Conservation (phyloP, 108 stramenopile species). For the Nitzschia putrida region DNA sequence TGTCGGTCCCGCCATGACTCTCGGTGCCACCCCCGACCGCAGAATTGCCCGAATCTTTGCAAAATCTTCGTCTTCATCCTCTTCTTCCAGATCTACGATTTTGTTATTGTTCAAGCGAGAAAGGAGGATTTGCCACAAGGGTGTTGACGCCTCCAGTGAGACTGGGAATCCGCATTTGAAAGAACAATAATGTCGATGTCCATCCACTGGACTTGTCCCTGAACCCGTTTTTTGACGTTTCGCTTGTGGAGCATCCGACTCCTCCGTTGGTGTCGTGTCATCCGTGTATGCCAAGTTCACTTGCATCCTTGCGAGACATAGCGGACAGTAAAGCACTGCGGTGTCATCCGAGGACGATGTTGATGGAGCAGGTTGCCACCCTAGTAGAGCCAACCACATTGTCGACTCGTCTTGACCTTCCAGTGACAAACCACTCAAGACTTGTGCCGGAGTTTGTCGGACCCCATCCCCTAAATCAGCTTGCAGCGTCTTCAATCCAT, state of each 20-base stretch:
- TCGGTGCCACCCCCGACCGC: constrained; percentile 22
- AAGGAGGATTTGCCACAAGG: constrained; percentile 35
- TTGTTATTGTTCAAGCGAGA: constrained; percentile 11
- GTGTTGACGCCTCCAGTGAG: background rate
- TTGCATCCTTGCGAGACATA: constrained; percentile 24
- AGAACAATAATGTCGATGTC: constrained; percentile 44
- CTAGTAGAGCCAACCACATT: constrained; percentile 16
- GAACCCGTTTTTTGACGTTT: constrained; percentile 20
- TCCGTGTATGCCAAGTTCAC: too few species aligned
- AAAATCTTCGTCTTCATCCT: constrained; percentile 8
- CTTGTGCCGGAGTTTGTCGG: too few species aligned
- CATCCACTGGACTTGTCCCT: constrained; percentile 12
- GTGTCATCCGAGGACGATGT: background rate
- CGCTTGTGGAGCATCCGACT: constrained; percentile 1
- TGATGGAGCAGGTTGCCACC: constrained; percentile 15
- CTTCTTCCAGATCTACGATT: background rate
- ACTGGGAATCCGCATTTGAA: constrained; percentile 34
- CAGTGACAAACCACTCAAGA: too few species aligned
- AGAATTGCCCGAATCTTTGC: constrained; percentile 26
- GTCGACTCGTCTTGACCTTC: background rate
- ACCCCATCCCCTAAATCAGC: too few species aligned
- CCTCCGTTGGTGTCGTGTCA: constrained; percentile 16
- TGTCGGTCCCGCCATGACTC: background rate
- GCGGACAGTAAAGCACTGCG: constrained; percentile 24
- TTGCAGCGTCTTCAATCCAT: background rate